Conservation (phyloP, 2,329 filamentous ascomycete species). For the Cladosporium sp. region DNA sequence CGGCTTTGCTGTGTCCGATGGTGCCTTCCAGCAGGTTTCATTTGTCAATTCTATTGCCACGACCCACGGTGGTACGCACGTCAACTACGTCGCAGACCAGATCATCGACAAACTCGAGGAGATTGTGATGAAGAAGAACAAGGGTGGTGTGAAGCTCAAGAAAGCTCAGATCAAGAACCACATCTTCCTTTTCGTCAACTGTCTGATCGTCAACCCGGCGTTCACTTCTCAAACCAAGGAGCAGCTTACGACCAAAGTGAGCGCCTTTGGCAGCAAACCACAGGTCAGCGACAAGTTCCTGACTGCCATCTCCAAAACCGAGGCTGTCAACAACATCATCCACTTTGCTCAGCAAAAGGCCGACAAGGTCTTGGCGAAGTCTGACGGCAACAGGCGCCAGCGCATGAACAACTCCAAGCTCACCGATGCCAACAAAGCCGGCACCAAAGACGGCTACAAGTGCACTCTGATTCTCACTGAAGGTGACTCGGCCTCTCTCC, state of each 20-base stretch:
- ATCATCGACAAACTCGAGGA: slow-evolving; percentile 80
- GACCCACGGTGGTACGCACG: slow-evolving; percentile 88
- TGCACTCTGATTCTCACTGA: slow-evolving; percentile 97
- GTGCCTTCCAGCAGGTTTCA: slow-evolving; percentile 95
- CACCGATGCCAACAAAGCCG: slow-evolving; percentile 95
- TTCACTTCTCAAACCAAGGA: slow-evolving; percentile 99
- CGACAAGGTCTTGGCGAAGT: slow-evolving; percentile 91
- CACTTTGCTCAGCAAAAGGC: slow-evolving; percentile 94
- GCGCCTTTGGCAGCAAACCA: slow-evolving; percentile 89
- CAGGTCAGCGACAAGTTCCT: slow-evolving; percentile 80
- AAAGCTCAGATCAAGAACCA: slow-evolving; percentile 89
- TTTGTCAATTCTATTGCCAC: slow-evolving; percentile 99
- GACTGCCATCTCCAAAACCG: slow-evolving; percentile 82
- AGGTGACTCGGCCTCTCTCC: slow-evolving; percentile 96
- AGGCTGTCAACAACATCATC: slow-evolving; percentile 90
- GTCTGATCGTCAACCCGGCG: slow-evolving; percentile 84
- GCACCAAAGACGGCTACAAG: slow-evolving; percentile 82
- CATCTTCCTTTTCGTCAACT: slow-evolving; percentile 97
- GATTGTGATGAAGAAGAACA: slow-evolving; percentile 87
- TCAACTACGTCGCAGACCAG: slow-evolving; percentile 95
- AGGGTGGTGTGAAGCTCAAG: slow-evolving; percentile 82
- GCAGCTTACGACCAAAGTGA: slow-evolving; percentile 86
- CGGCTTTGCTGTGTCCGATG: slow-evolving; percentile 94
- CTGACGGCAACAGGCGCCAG: slow-evolving; percentile 82
- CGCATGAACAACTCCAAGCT: slow-evolving; percentile 97